Base-by-base conservation (phyloP, 768 basidiomycete genomes). In the Polyporus arcularius region DNA sequence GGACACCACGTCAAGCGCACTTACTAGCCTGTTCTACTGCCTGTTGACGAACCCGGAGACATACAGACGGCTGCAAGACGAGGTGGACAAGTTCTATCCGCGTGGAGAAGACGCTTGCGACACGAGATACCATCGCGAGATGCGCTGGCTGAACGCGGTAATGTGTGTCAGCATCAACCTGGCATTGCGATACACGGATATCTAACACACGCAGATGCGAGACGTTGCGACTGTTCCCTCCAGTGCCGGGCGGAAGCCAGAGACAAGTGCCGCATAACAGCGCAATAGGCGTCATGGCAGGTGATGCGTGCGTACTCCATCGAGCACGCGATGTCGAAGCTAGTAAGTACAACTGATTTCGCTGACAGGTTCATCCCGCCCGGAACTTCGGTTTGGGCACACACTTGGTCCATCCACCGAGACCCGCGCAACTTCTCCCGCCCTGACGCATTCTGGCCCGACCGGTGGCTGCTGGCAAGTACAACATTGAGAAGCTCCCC, bases 381-480 rank as follows among this genome's bases (percentile, higher is more conserved):
- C 35, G 64, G 64, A 6, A 69, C 68, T 7, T 15, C n/a, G 14
- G 55, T 65, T 8, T 58, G 70, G 60, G 68, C 79, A 32, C 76
- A 78, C 2, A 71, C 76, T 16, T 80, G 77, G 58, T 69, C 69
- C 30, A 53, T 79, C 7, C 80, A 82, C 43, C 77, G 75, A 14
- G 77, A 82, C 60, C 70, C 77, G 2, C 74, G 71, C 35, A 78
- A 81, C 63, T 83, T 82, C 65, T 74, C 78, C 0, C 72, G 65
- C 4, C 75, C 79, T 0, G 72, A 79, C 14, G 58, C 60, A 15
- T 81, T 76, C 71, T 72, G 72, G 71, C 79, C 79, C 46, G 76
- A 79, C 14, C 74, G 80, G 21, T 80, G 78, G 78, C 68, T 79
- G 28, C 39, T 60, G 55, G 60, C 57, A 1, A 48, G 11, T 53